Evolutionary conservation across 495 filamentous ascomycete species (phyloP).

Genomic region (Cercophora scortea): DNA sequence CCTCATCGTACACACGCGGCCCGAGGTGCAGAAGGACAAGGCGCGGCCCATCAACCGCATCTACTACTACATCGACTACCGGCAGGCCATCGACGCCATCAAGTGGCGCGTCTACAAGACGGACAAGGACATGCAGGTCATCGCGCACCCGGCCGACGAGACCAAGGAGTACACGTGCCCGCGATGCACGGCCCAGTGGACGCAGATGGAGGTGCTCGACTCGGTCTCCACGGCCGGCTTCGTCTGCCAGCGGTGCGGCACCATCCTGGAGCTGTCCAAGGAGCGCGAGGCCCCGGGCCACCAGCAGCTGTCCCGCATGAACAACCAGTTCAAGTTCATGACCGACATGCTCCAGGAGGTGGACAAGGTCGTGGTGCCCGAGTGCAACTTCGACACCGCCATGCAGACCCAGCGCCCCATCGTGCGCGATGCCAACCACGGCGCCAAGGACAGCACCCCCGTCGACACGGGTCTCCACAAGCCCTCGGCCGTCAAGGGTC

Average conservation of each 20-base stretch:
- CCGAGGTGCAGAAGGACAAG: constrained; percentile 70
- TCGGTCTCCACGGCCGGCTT: constrained; percentile 60
- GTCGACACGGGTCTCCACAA: constrained; percentile 33
- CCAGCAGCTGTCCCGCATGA: constrained; percentile 79
- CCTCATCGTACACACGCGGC: constrained; percentile 72
- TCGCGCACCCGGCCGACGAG: constrained; percentile 71
- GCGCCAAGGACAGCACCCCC: constrained; percentile 49
- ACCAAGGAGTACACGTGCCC: constrained; percentile 84
- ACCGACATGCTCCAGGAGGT: constrained; percentile 79
- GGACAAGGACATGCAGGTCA: constrained; percentile 74
- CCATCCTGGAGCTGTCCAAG: constrained; percentile 57
- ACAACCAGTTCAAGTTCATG: constrained; percentile 78
- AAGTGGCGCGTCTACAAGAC: constrained; percentile 86
- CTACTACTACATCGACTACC: constrained; percentile 95
- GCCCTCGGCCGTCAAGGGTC: constrained; percentile 65
- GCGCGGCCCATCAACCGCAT: constrained; percentile 75
- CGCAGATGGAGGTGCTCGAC: constrained; percentile 78
- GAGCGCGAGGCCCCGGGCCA: constrained; percentile 63
- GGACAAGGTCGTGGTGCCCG: constrained; percentile 72
- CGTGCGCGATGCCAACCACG: constrained; percentile 48
- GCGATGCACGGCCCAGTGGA: constrained; percentile 75
- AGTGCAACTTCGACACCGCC: constrained; percentile 79
- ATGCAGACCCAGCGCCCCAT: constrained; percentile 53
- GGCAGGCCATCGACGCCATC: constrained; percentile 89
- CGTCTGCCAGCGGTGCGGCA: constrained; percentile 74